Evolutionary conservation across 1,139 yeast genomes (phyloP), one percentile per base, ranked within the genome.

Genomic region (Saccharomyces hybrid): DNA sequence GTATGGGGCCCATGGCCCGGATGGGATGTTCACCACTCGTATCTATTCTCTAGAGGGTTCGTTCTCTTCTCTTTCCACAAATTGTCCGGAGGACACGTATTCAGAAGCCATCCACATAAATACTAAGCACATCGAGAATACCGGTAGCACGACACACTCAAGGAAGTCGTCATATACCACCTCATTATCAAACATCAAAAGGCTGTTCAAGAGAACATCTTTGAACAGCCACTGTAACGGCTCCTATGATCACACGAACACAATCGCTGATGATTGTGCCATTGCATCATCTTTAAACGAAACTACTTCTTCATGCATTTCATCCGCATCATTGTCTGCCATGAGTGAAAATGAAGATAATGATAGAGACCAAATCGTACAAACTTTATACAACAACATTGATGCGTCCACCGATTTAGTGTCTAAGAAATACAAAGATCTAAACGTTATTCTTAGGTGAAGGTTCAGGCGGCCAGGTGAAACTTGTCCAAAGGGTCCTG

Each of bases 391-490:
- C 19, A 38, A 7, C 11, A 38, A 38, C 12, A 51, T 38, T 14
- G 27, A 34, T 5, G 21, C 84, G 3, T 38, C 44, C 44, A 38
- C 44, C 2, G 44, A 38, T 19, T 38, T 38, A 7, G 44, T 38
- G 4, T 38, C 44, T 24, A 86, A 83, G 62, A 86, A 89, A 67
- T 91, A 90, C 70, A 93, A 95, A 55, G 86, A 84, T 61, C 75
- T 89, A 59, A 96, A 96, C 51, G 85, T 87, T 60, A 85, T 86
- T 59, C 75, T 91, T 60, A n/a, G 98, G 97, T 26, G 84, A 95
- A 47, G 98, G 98, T 24, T 97, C 97, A 2, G 97, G 98, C 48
- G 98, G 98, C 3, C 83, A 90, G 1, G 98, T 93, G 11, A 81
- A 91, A 56, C 75, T 90, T 53, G 83, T 90, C 64, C 81, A 81